phyloP scores from a whole-genome alignment of 2,329 filamentous ascomycete species.

The Penicillium sp. region DNA sequence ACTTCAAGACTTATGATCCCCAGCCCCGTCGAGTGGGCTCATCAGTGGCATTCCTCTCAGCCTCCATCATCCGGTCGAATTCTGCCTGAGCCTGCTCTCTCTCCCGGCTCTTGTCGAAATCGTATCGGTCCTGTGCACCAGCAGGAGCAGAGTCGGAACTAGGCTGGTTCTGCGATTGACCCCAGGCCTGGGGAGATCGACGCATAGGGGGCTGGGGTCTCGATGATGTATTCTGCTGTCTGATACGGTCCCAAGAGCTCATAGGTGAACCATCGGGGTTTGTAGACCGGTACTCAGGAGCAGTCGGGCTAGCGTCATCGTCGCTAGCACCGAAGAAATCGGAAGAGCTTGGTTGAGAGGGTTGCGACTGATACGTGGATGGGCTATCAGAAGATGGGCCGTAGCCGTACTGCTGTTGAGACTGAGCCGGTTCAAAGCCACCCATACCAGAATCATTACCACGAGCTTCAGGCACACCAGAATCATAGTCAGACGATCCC shows the following conservation, averaged over 20 bases:
- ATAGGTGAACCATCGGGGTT: slow-evolving; percentile 17
- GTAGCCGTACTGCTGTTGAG: not conserved
- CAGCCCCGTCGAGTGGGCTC: slow-evolving; percentile 17
- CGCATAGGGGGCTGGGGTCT: slow-evolving; percentile 1
- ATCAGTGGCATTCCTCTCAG: slow-evolving; percentile 35
- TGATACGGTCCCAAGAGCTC: slow-evolving; percentile 42
- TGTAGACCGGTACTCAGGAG: slow-evolving; percentile 30
- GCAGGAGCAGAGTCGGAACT: not conserved
- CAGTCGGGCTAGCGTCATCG: slow-evolving; percentile 41
- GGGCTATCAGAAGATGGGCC: not conserved
- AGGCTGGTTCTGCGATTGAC: slow-evolving; percentile 4
- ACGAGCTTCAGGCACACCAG: not conserved
- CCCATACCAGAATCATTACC: not conserved
- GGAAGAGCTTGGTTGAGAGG: slow-evolving; percentile 2
- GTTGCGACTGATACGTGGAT: not conserved
- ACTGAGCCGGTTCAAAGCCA: not conserved
- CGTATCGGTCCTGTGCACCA: slow-evolving; percentile 14
- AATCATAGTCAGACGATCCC: not conserved
- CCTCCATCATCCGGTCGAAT: slow-evolving; percentile 46
- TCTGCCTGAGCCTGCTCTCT: slow-evolving; percentile 44
- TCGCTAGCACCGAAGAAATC: slow-evolving; percentile 35
- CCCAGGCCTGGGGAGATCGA: slow-evolving; percentile 8
- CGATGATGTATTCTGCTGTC: slow-evolving; percentile 26
- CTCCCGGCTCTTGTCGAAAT: slow-evolving; percentile 27
- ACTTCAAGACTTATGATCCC: slow-evolving; percentile 4